These are phyloP conservation scores for Backusella mclennaniae DNA, from an alignment of 192 early-diverging fungal genomes.

Conservation along the genomic window DNA sequence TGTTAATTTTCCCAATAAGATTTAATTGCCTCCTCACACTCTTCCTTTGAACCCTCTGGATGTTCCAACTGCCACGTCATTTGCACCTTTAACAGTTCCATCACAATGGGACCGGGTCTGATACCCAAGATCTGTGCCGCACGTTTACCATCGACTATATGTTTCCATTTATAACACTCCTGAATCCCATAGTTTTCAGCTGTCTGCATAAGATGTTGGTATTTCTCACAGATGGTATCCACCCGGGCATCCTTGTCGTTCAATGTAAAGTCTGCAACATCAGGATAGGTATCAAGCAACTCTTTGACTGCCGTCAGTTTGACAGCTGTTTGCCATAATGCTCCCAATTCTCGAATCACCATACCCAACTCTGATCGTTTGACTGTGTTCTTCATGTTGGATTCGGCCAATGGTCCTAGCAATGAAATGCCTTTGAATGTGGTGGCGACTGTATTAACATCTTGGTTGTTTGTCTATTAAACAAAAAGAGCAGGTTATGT, in stretches of 20 bases:
- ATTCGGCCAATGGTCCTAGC: conserved; percentile 8
- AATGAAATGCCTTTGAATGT: conserved; percentile 29
- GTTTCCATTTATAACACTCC: conserved; percentile 47
- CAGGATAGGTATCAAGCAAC: conserved; percentile 33
- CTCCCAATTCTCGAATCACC: conserved; percentile 57
- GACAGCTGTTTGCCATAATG: conserved; percentile 52
- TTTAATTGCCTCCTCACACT: conserved; percentile 58
- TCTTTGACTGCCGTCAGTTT: conserved; percentile 50
- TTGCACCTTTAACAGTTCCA: conserved; percentile 57
- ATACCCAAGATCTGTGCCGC: conserved; percentile 61
- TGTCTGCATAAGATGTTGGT: conserved; percentile 31
- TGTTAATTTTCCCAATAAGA: conserved; percentile 19
- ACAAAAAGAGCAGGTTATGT: neutral
- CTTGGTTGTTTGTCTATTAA: conserved; percentile 28
- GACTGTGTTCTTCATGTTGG: conserved; percentile 15
- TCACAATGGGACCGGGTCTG: conserved; percentile 70
- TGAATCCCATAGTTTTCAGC: conserved; percentile 40
- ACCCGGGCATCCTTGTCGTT: neutral
- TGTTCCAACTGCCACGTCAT: conserved; percentile 86
- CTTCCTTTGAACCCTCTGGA: conserved; percentile 56
- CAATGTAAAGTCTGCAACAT: neutral
- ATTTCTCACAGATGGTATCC: conserved; percentile 22
- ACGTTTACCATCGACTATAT: conserved; percentile 62
- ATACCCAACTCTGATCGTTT: conserved; percentile 37
- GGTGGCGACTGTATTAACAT: conserved; percentile 38